A percentile compares a stretch with the other conserved stretches of the same genome.
phyloP scores from a whole-genome alignment of 306 rosid species.

The Cicer yamashitae region DNA sequence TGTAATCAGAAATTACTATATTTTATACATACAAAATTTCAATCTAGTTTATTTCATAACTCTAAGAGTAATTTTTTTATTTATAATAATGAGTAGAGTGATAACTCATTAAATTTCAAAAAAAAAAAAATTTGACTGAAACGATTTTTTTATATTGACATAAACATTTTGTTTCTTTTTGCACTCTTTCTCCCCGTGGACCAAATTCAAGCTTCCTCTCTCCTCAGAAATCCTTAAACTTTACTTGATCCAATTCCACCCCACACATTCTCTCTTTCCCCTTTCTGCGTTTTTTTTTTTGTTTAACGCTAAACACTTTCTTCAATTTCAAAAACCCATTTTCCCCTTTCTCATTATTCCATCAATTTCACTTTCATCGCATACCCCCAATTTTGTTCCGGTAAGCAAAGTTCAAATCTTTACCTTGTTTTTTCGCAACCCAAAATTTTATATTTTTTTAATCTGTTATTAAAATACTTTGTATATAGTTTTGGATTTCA shows the following conservation, averaged over 20 bases:
- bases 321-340: constrained; percentile 14
- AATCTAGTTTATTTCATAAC: no score
- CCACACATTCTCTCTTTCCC: neutral
- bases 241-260: neutral
- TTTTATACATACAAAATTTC: no score
- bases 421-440: constrained; percentile 37
- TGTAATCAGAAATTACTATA: no score
- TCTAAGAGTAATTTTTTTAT: no score
- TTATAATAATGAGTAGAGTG: no score
- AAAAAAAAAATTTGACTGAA: no score
- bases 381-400: constrained; percentile 42
- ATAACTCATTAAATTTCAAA: no score
- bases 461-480: neutral
- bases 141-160: neutral
- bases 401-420: constrained; percentile 54
- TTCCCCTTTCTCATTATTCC: constrained; percentile 21
- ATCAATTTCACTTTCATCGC: constrained; percentile 47
- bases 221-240: neutral
- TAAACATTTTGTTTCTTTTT: neutral
- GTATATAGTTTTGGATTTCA: constrained; percentile 14
- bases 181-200: neutral
- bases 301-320: neutral
- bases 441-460: constrained; percentile 4
- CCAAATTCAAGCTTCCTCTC: neutral
- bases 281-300: neutral